A percentile compares a stretch with the other conserved stretches of the same genome.
phyloP scores from a whole-genome alignment of 805 yeast species.

The Zygoascus tannicola region DNA sequence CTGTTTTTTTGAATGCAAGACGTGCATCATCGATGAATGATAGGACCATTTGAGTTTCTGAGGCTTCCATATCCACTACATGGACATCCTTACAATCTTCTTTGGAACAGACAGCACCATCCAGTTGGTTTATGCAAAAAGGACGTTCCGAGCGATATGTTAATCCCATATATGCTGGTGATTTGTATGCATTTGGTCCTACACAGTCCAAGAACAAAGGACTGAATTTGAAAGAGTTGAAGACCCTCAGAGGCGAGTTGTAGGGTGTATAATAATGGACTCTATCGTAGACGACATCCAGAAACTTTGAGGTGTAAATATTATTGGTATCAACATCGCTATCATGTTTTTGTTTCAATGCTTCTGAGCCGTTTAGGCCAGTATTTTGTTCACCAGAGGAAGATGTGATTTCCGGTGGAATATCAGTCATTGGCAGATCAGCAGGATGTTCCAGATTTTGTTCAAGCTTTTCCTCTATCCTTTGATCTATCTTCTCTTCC shows the following conservation, averaged over 20 bases:
- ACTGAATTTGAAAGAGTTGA: conserved; percentile 20
- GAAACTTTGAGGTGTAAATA: not conserved
- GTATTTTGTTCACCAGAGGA: not conserved
- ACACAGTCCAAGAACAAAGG: conserved; percentile 14
- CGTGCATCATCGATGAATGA: conserved; percentile 5
- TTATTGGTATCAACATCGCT: not conserved
- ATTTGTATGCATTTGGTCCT: conserved; percentile 8
- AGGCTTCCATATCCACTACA: conserved; percentile 10
- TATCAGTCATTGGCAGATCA: not conserved
- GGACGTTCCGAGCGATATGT: not conserved
- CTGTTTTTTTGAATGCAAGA: not conserved
- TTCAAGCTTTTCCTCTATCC: not conserved
- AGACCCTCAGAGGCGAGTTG: conserved; percentile 18
- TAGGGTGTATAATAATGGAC: conserved; percentile 12
- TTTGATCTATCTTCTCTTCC: not conserved
- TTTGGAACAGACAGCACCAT: conserved; percentile 13
- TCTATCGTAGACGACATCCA: conserved; percentile 4
- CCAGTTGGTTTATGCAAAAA: conserved; percentile 6
- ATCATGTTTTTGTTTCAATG: not conserved
- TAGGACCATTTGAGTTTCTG: conserved; percentile 10
- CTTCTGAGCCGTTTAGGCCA: not conserved
- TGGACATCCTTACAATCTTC: conserved; percentile 14
- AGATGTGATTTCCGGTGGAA: not conserved
- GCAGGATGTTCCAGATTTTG: not conserved
- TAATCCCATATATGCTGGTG: not conserved